Evolutionary conservation across 2,329 filamentous ascomycete species (phyloP), one percentile per base, ranked within the genome.

Genomic region (Penicillium sp.): DNA sequence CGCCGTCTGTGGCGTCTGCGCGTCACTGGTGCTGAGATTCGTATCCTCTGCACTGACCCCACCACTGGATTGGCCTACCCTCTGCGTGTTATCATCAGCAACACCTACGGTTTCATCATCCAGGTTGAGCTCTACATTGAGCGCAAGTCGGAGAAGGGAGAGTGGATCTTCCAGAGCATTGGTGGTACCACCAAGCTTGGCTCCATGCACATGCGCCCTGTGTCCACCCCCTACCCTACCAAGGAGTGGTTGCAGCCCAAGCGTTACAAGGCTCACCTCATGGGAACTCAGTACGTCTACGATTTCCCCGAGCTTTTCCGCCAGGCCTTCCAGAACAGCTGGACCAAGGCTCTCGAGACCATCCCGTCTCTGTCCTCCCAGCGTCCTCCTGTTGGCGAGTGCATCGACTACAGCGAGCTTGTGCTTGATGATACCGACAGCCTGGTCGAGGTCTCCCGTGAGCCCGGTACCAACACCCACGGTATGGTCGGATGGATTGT

Each of bases 291-390:
- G 79, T 99, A 97, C 74, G 95, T 98, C 54, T 99, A 99, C 76
- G 95, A 99, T 78, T 99, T 99, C 89, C 95, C 95, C 29, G 95
- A 99, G 83, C 87, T 99, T 49, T 99, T 99, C 90, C 87, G 95
- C 72, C 95, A 98, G 79, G 92, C 95, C 45, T 91, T 96, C 73
- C 92, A 97, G 81, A 97, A 97, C 83, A 90, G 86, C 78, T 99
- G 95, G 95, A 79, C 81, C 71, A 88, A 88, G 75, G 87, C 87
- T 55, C 83, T 90, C 63, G 86, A 87, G 74, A 87, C 88, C 73
- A 87, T 93, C 69, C 83, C 91, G 11, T 81, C 83, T 21, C 80
- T 97, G 59, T 86, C 86, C 49, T 86, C 91, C 43, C 91, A 91
- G 81, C 89, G 93, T 76, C 95, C 95, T 33, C 84, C 88, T 52